phyloP scores from a whole-genome alignment of 169 alveolate genomes.

The Plasmodium coatneyi region DNA sequence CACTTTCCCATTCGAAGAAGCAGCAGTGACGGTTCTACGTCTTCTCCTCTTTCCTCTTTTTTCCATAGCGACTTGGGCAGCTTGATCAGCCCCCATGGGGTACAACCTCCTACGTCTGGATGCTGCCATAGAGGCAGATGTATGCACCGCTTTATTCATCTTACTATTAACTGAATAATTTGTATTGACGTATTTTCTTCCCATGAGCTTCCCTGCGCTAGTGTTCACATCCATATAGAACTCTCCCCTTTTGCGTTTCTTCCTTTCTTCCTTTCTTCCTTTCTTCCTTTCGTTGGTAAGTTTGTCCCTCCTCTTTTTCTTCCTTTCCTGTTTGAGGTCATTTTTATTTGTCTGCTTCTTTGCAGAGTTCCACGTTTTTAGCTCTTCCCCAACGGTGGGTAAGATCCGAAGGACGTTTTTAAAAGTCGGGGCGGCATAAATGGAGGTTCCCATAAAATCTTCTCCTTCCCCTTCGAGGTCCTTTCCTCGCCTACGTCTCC shows the following conservation, averaged over 20 bases:
- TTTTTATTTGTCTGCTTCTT: constrained; percentile 4
- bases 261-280: constrained; percentile 4
- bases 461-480: background rate
- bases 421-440: background rate
- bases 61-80: background rate
- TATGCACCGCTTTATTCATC: constrained; percentile 28
- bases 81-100: background rate
- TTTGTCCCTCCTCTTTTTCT: constrained; percentile 1
- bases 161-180: constrained; percentile 47
- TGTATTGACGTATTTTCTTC: constrained; percentile 29
- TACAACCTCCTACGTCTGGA: constrained; percentile 8
- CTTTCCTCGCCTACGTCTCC: background rate
- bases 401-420: constrained; percentile 21
- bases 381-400: constrained; percentile 50
- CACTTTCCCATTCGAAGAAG: background rate
- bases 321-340: constrained; percentile 2
- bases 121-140: background rate
- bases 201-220: background rate
- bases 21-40: background rate
- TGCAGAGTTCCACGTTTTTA: constrained; percentile 31
- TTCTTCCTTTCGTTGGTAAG: background rate
- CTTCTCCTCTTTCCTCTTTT: constrained; percentile 12
- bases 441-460: background rate
- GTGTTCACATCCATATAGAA: background rate
- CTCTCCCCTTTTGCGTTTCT: constrained; percentile 8